Percentiles rank a stretch among this genome's conserved stretches.
These are phyloP conservation scores for Arabidopsis arenosa DNA, from an alignment of 345 rosid species.

Conservation along the genomic window DNA sequence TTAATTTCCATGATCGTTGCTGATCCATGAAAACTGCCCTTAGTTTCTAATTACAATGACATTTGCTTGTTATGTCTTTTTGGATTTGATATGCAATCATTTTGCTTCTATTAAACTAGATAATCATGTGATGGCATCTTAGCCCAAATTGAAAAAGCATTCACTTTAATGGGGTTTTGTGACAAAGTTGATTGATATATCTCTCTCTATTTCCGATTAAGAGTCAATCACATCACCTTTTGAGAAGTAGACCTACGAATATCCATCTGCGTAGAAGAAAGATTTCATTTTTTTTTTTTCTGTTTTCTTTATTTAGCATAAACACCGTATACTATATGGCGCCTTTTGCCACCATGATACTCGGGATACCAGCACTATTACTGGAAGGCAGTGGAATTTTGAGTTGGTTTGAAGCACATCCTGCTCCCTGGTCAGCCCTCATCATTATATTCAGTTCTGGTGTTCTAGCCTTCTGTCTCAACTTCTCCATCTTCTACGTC, in stretches of 20 bases:
- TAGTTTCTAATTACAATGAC: not conserved
- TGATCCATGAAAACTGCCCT: slow-evolving; percentile 7
- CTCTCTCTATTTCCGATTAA: not conserved
- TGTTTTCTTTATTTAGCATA: slow-evolving; percentile 57
- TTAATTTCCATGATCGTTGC: not conserved
- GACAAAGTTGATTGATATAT: not conserved
- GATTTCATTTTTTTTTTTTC: slow-evolving; percentile 1
- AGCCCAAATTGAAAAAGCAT: slow-evolving; percentile 12
- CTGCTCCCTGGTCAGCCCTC: slow-evolving; percentile 60
- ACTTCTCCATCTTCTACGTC: slow-evolving; percentile 97
- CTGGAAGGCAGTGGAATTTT: slow-evolving; percentile 90
- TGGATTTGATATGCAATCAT: slow-evolving; percentile 6
- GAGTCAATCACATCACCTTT: slow-evolving; percentile 7
- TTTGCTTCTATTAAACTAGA: slow-evolving; percentile 9
- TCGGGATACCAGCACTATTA: slow-evolving; percentile 82
- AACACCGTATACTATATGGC: slow-evolving; percentile 99
- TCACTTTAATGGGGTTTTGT: not conserved
- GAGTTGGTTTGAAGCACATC: slow-evolving; percentile 75
- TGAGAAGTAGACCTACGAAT: slow-evolving; percentile 9
- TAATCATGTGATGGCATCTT: slow-evolving; percentile 23
- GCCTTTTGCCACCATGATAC: slow-evolving; percentile 94
- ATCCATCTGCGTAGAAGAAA: not conserved
- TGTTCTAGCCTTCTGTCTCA: slow-evolving; percentile 92
- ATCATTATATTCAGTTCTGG: slow-evolving; percentile 89
- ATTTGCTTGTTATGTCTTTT: slow-evolving; percentile 2